These are phyloP conservation scores for Epichloe coenophiala DNA, from an alignment of 2,329 filamentous ascomycete genomes.

Conservation along the genomic window DNA sequence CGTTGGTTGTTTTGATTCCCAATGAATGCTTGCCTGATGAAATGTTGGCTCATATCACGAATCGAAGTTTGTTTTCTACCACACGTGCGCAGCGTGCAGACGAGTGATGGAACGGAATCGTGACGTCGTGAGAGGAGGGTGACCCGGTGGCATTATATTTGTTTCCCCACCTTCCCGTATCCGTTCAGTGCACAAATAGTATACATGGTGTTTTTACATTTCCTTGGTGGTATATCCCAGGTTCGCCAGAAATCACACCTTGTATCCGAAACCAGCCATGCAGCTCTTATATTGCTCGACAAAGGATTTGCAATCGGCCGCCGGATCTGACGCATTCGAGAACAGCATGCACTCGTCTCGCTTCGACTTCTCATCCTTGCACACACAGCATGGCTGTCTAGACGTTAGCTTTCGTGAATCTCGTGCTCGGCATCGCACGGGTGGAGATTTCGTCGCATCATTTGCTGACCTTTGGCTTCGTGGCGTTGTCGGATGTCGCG, in stretches of 20 bases:
- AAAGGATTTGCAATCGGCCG: conserved; percentile 67
- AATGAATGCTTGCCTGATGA: background rate
- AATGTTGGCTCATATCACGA: too few species aligned
- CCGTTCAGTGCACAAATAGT: conserved; percentile 10
- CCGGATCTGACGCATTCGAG: conserved; percentile 69
- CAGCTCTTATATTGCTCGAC: conserved; percentile 80
- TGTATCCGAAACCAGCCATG: conserved; percentile 90
- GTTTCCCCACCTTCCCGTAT: conserved; percentile 1
- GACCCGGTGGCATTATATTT: background rate
- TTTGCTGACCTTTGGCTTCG: conserved; percentile 29
- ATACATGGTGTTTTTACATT: conserved; percentile 9
- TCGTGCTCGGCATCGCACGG: conserved; percentile 1
- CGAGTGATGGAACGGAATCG: background rate
- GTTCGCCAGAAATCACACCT: conserved; percentile 30
- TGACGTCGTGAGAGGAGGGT: conserved; percentile 1
- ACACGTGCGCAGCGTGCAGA: background rate
- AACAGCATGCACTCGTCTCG: conserved; percentile 99
- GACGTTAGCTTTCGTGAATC: background rate
- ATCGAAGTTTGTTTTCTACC: too few species aligned
- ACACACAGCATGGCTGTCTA: conserved; percentile 87
- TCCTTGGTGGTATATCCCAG: background rate
- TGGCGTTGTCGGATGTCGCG: conserved; percentile 18
- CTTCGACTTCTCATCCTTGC: conserved; percentile 82
- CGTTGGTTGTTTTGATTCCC: background rate
- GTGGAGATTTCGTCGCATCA: background rate